Percentiles rank a stretch among this genome's conserved stretches.
Conservation (phyloP, 306 rosid genomes). For the Oemleria cerasiformis region DNA sequence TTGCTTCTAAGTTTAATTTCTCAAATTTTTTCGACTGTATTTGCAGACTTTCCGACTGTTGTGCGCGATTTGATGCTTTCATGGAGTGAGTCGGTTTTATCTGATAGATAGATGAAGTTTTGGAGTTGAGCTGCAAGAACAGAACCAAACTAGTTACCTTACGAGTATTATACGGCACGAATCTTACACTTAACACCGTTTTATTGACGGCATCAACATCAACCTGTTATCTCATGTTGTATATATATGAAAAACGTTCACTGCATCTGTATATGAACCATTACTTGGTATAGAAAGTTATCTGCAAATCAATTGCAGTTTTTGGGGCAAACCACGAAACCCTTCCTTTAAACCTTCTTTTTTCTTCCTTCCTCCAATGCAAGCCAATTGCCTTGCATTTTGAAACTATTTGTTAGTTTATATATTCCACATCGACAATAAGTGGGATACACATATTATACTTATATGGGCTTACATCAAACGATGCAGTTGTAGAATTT, state of each 20-base stretch:
- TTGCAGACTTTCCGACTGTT: constrained; percentile 69
- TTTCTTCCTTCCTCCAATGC: too few species aligned
- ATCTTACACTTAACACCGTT: background rate
- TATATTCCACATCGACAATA: too few species aligned
- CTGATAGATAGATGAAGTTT: constrained; percentile 54
- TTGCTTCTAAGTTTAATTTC: constrained; percentile 10
- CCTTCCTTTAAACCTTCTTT: too few species aligned
- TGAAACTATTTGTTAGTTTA: too few species aligned
- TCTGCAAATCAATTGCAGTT: constrained; percentile 1
- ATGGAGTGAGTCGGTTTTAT: constrained; percentile 73
- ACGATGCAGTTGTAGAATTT: too few species aligned
- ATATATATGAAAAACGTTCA: constrained; percentile 22
- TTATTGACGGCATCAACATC: background rate
- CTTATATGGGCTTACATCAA: too few species aligned
- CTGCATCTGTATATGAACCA: constrained; percentile 26
- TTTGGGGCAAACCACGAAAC: background rate
- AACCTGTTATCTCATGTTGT: constrained; percentile 27
- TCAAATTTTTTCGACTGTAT: background rate
- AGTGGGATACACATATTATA: too few species aligned
- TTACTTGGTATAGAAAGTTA: constrained; percentile 12
- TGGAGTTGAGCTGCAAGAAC: constrained; percentile 29
- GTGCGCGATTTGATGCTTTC: constrained; percentile 84
- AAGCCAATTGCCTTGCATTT: too few species aligned
- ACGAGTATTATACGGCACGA: constrained; percentile 31
- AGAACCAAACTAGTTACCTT: background rate